Base-by-base conservation (phyloP, 2,329 filamentous ascomycete species). In the Aspergillus piperis region DNA sequence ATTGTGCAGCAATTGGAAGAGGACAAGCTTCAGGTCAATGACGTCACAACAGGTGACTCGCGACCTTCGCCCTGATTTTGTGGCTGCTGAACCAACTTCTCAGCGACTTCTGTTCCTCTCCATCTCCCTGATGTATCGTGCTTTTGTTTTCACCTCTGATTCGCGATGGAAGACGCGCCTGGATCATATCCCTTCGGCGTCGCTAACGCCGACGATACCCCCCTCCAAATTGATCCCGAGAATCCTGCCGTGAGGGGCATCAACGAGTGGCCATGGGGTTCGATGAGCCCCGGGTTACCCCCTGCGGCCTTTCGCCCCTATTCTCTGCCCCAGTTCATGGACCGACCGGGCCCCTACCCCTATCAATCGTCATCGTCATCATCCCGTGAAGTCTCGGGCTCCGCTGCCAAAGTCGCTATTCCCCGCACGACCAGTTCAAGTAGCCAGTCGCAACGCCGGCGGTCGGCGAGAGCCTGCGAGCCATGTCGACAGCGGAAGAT, bases 391-490 rank as follows among this genome's bases (percentile, higher is more conserved):
- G 19, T 55, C 21, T 19, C 50, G 3, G 39, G 36, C 41, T 3
- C 51, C 0, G 17, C 39, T 1, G 62, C 66, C 2, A 74, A 73
- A 50, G 70, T 75, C 30, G 64, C 72, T 1, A 75, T 75, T 11
- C 72, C 72, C 1, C 70, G 72, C 5, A 55, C 68, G 8, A 60
- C 68, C 2, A 54, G 62, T 2, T 30, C 63, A n/a, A 67, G 66
- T 21, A 63, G 54, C 0, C 59, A 61, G 0, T 55, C 59, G 1
- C 66, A 66, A 27, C 70, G 71, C 36, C 69, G 68, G 8, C 71
- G 73, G 6, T 73, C 73, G 7, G 66, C 68, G 0, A 68, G 71
- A 4, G 74, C 76, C 30, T 74, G 73, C 36, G 75, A 78, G 66
- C 63, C 73, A 5, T 76, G 73, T 59, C 68, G 73, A 17, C 66